Evolutionary conservation across 2,329 filamentous ascomycete species (phyloP).

Genomic region (Ophiostoma himal-ulmi): DNA sequence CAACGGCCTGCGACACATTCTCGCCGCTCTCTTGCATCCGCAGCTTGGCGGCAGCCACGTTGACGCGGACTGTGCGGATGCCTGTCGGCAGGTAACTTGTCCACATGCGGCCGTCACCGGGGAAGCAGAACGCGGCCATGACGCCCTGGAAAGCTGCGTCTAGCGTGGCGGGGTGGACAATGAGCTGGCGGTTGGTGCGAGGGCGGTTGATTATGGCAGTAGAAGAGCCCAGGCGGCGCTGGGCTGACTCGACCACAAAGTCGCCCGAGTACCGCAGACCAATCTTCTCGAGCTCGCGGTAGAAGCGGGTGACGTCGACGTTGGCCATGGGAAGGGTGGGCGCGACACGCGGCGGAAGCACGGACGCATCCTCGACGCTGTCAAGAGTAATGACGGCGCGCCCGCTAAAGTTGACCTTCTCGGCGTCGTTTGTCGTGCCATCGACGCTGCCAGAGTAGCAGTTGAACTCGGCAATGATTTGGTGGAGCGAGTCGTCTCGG

Average conservation of each 20-base stretch:
- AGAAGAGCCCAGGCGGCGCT: slow-evolving; percentile 17
- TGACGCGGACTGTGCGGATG: slow-evolving; percentile 26
- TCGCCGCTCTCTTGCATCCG: slow-evolving; percentile 5
- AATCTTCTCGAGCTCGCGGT: slow-evolving; percentile 22
- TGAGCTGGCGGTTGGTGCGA: slow-evolving; percentile 18
- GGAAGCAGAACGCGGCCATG: slow-evolving; percentile 33
- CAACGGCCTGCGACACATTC: slow-evolving; percentile 15
- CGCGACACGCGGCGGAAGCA: slow-evolving; percentile 19
- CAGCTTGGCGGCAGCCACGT: slow-evolving; percentile 19
- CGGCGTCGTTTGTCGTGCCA: slow-evolving; percentile 18
- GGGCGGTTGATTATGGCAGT: slow-evolving; percentile 17
- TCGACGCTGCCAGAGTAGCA: slow-evolving; percentile 24
- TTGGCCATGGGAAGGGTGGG: slow-evolving; percentile 20
- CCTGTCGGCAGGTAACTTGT: slow-evolving; percentile 32
- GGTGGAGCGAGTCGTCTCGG: not conserved
- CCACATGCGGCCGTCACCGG: slow-evolving; percentile 34
- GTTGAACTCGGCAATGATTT: slow-evolving; percentile 17
- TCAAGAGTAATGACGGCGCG: slow-evolving; percentile 19
- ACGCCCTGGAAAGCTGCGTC: slow-evolving; percentile 36
- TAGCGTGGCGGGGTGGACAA: slow-evolving; percentile 35
- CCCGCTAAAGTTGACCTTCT: slow-evolving; percentile 22
- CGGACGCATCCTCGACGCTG: not conserved
- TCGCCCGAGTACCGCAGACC: slow-evolving; percentile 23
- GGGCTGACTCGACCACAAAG: slow-evolving; percentile 21
- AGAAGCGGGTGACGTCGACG: slow-evolving; percentile 21